Conservation (phyloP, 148 eudicot species). For the Rhododendron ovatum region DNA sequence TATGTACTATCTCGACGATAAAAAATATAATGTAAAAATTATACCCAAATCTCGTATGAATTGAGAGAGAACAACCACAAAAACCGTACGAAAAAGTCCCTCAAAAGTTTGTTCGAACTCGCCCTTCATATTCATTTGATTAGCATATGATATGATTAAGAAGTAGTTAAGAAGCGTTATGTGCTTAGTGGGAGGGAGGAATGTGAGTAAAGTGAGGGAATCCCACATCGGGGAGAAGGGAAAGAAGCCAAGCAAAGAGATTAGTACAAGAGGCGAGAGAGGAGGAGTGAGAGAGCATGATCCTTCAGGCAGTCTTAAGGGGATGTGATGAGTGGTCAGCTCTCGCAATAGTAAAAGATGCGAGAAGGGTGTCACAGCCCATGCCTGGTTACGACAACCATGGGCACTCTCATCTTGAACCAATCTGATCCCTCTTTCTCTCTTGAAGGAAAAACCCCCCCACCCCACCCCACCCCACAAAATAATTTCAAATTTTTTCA, state of each 20-base stretch:
- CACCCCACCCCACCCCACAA: neutral
- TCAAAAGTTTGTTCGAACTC: too few relatives aligned
- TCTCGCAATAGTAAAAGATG: neutral
- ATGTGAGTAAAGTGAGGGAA: neutral
- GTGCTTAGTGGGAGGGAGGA: neutral
- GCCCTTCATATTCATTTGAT: too few relatives aligned
- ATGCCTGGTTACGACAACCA: neutral
- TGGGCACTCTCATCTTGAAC: neutral
- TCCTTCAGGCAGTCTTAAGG: conserved; percentile 1
- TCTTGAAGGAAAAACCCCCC: neutral
- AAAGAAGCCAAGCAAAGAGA: neutral
- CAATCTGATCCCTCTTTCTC: neutral
- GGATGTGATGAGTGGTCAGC: neutral
- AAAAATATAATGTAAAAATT: too few relatives aligned
- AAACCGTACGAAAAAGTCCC: too few relatives aligned
- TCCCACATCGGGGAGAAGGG: neutral
- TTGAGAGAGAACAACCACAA: too few relatives aligned
- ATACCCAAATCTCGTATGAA: too few relatives aligned
- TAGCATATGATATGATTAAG: neutral
- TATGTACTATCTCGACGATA: too few relatives aligned
- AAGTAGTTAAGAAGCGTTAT: neutral
- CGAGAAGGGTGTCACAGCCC: neutral
- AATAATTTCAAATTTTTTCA: neutral
- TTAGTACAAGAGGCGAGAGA: neutral
- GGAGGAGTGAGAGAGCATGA: neutral